Percentiles rank a stretch among this genome's conserved stretches.
phyloP scores from a whole-genome alignment of 768 basidiomycete genomes.

The Xerocomellus dryophilus region DNA sequence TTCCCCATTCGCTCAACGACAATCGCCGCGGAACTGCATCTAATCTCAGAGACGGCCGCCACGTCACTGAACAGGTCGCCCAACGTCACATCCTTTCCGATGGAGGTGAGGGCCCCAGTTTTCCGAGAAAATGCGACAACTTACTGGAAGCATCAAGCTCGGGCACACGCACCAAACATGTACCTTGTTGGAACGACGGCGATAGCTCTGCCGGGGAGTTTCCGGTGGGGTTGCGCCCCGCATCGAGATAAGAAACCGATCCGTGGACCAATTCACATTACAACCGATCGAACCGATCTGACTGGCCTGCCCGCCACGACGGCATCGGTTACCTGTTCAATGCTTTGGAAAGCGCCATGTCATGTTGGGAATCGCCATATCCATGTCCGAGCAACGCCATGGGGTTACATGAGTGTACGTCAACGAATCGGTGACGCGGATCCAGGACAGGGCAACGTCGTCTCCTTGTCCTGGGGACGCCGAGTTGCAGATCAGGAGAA shows the following conservation, averaged over 20 bases:
- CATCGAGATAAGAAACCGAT: background rate
- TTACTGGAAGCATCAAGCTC: background rate
- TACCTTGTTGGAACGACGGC: no score
- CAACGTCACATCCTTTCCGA: background rate
- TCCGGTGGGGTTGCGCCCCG: background rate
- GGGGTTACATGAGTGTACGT: background rate
- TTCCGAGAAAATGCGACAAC: background rate
- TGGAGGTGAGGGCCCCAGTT: background rate
- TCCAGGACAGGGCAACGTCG: background rate
- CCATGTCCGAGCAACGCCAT: background rate
- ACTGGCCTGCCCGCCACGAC: background rate
- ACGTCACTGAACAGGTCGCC: background rate
- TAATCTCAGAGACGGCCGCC: background rate
- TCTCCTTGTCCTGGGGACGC: background rate
- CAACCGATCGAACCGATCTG: background rate
- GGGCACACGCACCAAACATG: background rate
- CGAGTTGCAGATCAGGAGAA: slow-evolving; percentile 4
- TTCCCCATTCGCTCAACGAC: background rate
- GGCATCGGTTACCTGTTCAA: background rate
- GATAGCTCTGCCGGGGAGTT: no score
- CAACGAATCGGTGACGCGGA: background rate
- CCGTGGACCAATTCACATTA: background rate
- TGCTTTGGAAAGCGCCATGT: background rate
- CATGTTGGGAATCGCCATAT: background rate
- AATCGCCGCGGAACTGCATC: background rate